phyloP scores from a whole-genome alignment of 2,329 filamentous ascomycete genomes.

The Aspergillus fijiensis region DNA sequence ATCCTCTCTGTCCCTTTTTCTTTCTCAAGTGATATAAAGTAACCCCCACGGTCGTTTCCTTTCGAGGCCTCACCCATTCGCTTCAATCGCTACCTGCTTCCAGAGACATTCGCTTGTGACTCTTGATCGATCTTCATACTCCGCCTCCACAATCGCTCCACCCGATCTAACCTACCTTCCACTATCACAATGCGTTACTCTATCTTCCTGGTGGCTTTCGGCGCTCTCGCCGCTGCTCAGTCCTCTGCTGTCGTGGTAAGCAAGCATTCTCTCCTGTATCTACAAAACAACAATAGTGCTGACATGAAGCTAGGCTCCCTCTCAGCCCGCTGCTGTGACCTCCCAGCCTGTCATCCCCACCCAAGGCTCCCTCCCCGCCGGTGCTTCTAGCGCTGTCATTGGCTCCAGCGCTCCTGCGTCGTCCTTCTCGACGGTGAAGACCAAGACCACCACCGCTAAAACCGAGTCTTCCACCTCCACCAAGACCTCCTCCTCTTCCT shows the following conservation, averaged over 20 bases:
- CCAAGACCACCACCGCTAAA: constrained; percentile 7
- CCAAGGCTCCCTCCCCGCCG: constrained; percentile 16
- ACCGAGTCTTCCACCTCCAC: constrained; percentile 24
- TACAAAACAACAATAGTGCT: neutral
- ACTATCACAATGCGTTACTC: constrained; percentile 49
- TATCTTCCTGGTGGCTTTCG: constrained; percentile 45
- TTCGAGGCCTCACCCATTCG: constrained; percentile 3
- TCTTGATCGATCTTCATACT: constrained; percentile 1
- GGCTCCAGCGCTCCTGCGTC: constrained; percentile 25
- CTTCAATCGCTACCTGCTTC: constrained; percentile 1
- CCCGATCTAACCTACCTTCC: constrained; percentile 11
- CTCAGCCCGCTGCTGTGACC: constrained; percentile 42
- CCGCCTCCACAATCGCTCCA: constrained; percentile 12
- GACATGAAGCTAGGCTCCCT: constrained; percentile 4
- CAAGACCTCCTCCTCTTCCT: constrained; percentile 22
- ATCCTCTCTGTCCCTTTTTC: constrained; percentile 12
- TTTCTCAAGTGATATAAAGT: constrained; percentile 18
- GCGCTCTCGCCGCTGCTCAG: constrained; percentile 45
- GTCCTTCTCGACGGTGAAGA: constrained; percentile 26
- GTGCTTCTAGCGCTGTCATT: constrained; percentile 16
- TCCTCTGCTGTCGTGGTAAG: constrained; percentile 26
- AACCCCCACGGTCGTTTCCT: constrained; percentile 11
- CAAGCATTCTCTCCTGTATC: neutral
- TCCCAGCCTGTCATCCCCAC: constrained; percentile 35
- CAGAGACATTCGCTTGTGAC: constrained; percentile 10